These are phyloP conservation scores for Petunia axillaris DNA, from an alignment of 257 asterid species.

Conservation along the genomic window DNA sequence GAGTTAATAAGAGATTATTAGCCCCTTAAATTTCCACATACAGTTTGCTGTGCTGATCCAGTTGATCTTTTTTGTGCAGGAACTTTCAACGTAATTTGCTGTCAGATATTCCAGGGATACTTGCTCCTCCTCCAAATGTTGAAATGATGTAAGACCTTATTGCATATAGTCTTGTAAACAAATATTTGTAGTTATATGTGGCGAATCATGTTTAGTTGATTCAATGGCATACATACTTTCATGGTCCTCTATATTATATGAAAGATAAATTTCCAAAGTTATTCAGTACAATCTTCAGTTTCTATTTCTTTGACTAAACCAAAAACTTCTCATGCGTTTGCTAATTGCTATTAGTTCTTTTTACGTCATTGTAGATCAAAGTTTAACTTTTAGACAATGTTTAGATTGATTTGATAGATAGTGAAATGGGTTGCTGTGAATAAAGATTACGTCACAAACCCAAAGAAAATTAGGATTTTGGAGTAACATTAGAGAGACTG, in stretches of 20 bases:
- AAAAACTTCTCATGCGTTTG: not conserved
- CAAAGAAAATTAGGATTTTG: too few species aligned
- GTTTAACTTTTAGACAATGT: too few species aligned
- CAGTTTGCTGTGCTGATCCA: conserved; percentile 17
- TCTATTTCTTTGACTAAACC: conserved; percentile 12
- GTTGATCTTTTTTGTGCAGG: conserved; percentile 42
- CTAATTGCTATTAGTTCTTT: too few species aligned
- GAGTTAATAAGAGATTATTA: conserved; percentile 5
- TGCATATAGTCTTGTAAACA: not conserved
- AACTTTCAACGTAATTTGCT: conserved; percentile 48
- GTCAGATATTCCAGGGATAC: conserved; percentile 54
- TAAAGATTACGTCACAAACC: too few species aligned
- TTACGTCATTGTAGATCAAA: too few species aligned
- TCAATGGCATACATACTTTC: not conserved
- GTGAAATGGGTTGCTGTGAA: too few species aligned
- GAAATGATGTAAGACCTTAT: conserved; percentile 44
- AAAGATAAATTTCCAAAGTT: not conserved
- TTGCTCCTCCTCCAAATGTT: conserved; percentile 47
- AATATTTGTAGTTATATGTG: conserved; percentile 1
- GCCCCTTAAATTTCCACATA: not conserved
- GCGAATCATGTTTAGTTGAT: not conserved
- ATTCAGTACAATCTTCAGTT: not conserved
- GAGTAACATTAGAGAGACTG: too few species aligned
- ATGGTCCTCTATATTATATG: not conserved
- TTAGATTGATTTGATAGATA: too few species aligned